Conservation (phyloP, 352 stramenopile genomes). For the Phytopythium boreale region DNA sequence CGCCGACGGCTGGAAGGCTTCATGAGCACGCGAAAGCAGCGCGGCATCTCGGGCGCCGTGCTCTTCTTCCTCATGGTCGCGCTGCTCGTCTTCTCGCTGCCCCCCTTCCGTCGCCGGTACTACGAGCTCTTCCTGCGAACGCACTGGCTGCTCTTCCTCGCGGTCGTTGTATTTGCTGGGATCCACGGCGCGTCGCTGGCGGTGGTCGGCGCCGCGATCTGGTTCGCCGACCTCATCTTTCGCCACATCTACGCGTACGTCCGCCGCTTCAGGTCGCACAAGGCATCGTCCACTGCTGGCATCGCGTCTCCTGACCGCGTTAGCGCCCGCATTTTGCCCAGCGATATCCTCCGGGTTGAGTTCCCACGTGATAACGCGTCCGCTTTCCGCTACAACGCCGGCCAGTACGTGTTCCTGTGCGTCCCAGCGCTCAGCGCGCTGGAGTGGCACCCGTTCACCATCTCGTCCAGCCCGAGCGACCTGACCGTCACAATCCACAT, state of each 20-base stretch:
- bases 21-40: background rate
- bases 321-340: conserved; percentile 20
- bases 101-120: conserved; percentile 37
- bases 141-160: conserved; percentile 54
- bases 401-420: conserved; percentile 82
- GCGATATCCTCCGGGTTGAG: conserved; percentile 43
- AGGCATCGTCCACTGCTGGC: conserved; percentile 4
- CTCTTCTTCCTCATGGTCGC: conserved; percentile 29
- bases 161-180: conserved; percentile 29
- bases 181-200: conserved; percentile 39
- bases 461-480: conserved; percentile 74
- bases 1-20: background rate
- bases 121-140: conserved; percentile 49
- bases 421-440: conserved; percentile 59
- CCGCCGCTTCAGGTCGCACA: conserved; percentile 10
- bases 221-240: conserved; percentile 39
- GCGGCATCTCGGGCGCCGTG: conserved; percentile 9
- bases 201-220: conserved; percentile 28
- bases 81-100: conserved; percentile 34
- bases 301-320: conserved; percentile 30
- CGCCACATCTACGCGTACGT: conserved; percentile 29
- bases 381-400: conserved; percentile 37
- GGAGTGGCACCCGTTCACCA: conserved; percentile 90
- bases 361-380: conserved; percentile 42
- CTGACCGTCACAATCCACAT: conserved; percentile 67